Evolutionary conservation across 2,329 filamentous ascomycete species (phyloP), one percentile per base, ranked within the genome.

Genomic region (Venturia nashicola): DNA sequence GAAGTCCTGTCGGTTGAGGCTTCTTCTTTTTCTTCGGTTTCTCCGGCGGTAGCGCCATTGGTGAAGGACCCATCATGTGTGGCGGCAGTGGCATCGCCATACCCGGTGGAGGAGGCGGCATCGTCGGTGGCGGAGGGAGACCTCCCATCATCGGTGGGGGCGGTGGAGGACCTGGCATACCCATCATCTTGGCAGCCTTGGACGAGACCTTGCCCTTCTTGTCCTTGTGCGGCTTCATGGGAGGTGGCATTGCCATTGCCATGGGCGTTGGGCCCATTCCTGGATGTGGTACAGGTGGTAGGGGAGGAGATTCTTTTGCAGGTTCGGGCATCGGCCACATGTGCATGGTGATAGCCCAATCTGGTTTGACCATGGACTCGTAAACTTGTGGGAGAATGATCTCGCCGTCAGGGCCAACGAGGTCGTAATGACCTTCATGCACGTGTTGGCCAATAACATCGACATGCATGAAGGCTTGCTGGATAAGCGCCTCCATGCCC

Each of bases 381-480:
- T 78, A 80, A 16, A 79, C 74, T 65, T 78, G 76, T 2, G 78
- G 78, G 8, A 80, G 72, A 64, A 80, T 79, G 68, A 80, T 79
- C 68, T 80, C 77, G 55, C 75, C 75, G 60, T 80, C 76, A 0
- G 78, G 78, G 6, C 78, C 78, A 16, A 76, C 72, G 40, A 80
- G 74, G 64, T 80, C 77, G 69, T 79, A 80, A 66, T 78, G 76
- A 39, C 77, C 76, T 64, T 76, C 72, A 40, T 76, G 73, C 7
- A 80, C 77, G 64, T 78, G 77, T 46, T 75, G 73, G 43, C 76
- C 75, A 36, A 80, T 75, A 36, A 74, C 71, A 61, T 79, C 78
- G 39, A 79, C 74, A 66, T 79, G 77, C 27, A 76, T 68, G 69
- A 80, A 80, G 23, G 78, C 78, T 69, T 80, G 78, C 67, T 77